Percentiles rank a stretch among this genome's conserved stretches.
phyloP scores from a whole-genome alignment of 345 rosid genomes.

The Crucihimalaya himalaica region DNA sequence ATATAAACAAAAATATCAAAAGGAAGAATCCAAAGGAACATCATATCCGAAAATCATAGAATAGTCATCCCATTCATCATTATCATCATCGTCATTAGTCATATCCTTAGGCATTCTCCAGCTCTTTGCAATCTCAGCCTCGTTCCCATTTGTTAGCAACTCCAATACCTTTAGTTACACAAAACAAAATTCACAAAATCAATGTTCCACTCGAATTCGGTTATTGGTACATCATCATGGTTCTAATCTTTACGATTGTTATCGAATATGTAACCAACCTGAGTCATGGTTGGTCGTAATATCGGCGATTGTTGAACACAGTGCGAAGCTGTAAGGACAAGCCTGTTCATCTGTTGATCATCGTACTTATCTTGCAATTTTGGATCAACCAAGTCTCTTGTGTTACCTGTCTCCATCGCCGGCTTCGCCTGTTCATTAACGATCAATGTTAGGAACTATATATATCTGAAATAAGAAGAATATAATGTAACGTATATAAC shows the following conservation, averaged over 20 bases:
- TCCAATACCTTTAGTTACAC: constrained; percentile 57
- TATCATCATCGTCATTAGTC: constrained; percentile 9
- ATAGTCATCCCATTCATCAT: constrained; percentile 70
- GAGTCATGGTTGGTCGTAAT: constrained; percentile 85
- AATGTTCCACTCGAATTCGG: background rate
- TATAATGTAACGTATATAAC: too few species aligned
- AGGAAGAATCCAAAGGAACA: constrained; percentile 55
- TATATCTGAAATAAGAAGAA: background rate
- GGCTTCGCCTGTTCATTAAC: constrained; percentile 65
- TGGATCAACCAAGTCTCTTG: constrained; percentile 64
- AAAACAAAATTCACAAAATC: background rate
- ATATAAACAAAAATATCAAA: constrained; percentile 44
- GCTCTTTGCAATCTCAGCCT: constrained; percentile 55
- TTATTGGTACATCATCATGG: background rate
- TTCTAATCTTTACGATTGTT: background rate
- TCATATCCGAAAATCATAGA: constrained; percentile 76
- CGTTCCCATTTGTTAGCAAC: constrained; percentile 61
- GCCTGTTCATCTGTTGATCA: constrained; percentile 61
- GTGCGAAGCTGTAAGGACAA: constrained; percentile 67
- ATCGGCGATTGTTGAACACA: constrained; percentile 80
- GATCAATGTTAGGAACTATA: background rate
- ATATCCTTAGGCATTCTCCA: constrained; percentile 73
- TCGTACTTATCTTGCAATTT: constrained; percentile 60
- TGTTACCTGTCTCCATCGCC: constrained; percentile 71
- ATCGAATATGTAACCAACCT: constrained; percentile 47